A percentile compares a stretch with the other conserved stretches of the same genome.
Evolutionary conservation across 441 rosid genomes (phyloP).

Genomic region (Geranium incanum): DNA sequence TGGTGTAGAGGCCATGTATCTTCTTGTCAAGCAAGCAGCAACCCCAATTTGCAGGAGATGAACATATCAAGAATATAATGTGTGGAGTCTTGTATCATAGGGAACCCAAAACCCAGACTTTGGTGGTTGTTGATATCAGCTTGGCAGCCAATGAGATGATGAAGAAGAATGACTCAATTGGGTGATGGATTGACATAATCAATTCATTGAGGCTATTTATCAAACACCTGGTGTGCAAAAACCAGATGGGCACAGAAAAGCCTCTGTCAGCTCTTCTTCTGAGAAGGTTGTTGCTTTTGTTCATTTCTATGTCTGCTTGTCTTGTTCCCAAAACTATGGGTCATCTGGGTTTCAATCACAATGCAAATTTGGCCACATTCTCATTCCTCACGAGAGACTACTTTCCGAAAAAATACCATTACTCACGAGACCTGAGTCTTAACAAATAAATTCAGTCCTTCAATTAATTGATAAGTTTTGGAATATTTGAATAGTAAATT

Average conservation of each 20-base stretch:
- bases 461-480: not conserved
- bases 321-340: slow-evolving; percentile 6
- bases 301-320: not conserved
- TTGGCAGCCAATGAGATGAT: slow-evolving; percentile 2
- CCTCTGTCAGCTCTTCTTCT: not conserved
- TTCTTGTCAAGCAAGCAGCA: slow-evolving; percentile 4
- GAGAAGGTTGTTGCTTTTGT: not conserved
- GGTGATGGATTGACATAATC: not conserved
- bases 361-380: not conserved
- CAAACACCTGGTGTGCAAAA: slow-evolving; percentile 9
- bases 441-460: not conserved
- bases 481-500: not conserved
- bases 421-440: not conserved
- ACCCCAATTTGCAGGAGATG: not conserved
- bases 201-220: not conserved
- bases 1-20: slow-evolving; percentile 5
- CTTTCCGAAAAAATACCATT: not conserved
- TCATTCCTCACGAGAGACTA: not conserved
- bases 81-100: not conserved
- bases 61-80: not conserved
- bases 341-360: not conserved
- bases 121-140: not conserved
- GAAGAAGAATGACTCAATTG: not conserved
- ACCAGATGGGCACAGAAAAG: not conserved
- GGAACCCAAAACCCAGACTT: not conserved